phyloP scores from a whole-genome alignment of 352 stramenopile genomes.

The Plasmopara halstedii region DNA sequence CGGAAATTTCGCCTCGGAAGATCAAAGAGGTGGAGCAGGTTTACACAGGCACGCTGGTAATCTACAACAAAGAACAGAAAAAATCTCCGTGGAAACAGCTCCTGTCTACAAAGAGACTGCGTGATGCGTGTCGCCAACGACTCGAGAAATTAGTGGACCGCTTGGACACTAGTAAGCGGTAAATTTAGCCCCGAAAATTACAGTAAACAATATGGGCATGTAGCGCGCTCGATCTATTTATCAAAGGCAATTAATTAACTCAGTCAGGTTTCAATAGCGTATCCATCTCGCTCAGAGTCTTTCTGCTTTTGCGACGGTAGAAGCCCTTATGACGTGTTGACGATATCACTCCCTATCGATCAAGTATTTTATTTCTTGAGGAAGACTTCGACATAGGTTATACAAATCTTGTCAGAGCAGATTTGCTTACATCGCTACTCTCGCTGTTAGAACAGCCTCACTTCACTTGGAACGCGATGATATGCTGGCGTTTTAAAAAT shows the following conservation, averaged over 20 bases:
- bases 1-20: conserved; percentile 13
- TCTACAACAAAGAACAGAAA: conserved; percentile 56
- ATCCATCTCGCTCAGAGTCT: background rate
- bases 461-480: too few relatives aligned
- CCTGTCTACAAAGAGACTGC: conserved; percentile 26
- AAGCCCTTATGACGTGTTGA: background rate
- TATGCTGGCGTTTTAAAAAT: too few relatives aligned
- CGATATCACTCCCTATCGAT: too few relatives aligned
- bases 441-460: too few relatives aligned
- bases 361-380: too few relatives aligned
- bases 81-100: conserved; percentile 38
- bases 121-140: conserved; percentile 35
- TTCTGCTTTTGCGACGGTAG: background rate
- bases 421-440: too few relatives aligned
- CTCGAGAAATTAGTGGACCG: conserved; percentile 58
- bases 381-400: too few relatives aligned
- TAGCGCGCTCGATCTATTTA: conserved; percentile 23
- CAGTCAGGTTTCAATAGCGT: background rate
- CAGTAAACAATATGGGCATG: conserved; percentile 3
- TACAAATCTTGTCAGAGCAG: background rate
- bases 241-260: conserved; percentile 3
- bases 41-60: conserved; percentile 60
- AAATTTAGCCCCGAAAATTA: conserved; percentile 10
- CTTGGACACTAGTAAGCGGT: conserved; percentile 38
- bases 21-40: conserved; percentile 32